Evolutionary conservation across 305 asterid genomes (phyloP), one percentile per base, ranked within the genome.

Genomic region (Nicotiana rustica): DNA sequence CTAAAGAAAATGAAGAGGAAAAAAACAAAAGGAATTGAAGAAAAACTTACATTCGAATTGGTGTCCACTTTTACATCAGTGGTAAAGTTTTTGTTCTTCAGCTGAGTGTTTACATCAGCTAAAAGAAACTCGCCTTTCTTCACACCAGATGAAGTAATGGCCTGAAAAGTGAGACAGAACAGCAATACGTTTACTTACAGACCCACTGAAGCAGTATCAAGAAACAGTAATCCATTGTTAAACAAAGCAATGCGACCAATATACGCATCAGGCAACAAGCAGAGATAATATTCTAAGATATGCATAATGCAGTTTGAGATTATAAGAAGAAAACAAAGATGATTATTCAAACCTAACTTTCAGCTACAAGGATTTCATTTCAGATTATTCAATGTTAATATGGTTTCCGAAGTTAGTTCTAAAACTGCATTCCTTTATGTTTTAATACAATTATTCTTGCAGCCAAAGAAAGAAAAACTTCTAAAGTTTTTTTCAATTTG

Each of bases 1-100:
- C 59, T 52, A 55, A 55, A 55, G 59, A 55, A 55, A 55, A 52
- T 49, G 57, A 55, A 55, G 59, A 55, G 59, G 59, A 55, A 55
- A 55, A 3, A 12, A 14, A 55, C 15, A 12, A 12, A 14, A 55
- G 59, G 17, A 55, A 55, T 3, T 14, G 17, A 71, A n/a, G 78
- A 6, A 71, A 71, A 57, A 86, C 95, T 87, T 84, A 95, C 99
- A 80, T 90, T 94, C 80, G 97, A 92, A 83, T 86, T 86, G 57
- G 97, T 89, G 86, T 95, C 99, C 81, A 95, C 96, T 92, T 92
- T 94, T 44, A 94, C 81, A 80, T 95, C 99, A 57, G 99, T 89
- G 5, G 99, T 95, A 87, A 95, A 89, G 87, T 92, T 94, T 84
- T 92, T 92, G 91, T 92, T 93, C 93, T 87, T 94, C 90, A 92